phyloP scores from a whole-genome alignment of 139 green algal genomes.

The Chlorella vulgaris region DNA sequence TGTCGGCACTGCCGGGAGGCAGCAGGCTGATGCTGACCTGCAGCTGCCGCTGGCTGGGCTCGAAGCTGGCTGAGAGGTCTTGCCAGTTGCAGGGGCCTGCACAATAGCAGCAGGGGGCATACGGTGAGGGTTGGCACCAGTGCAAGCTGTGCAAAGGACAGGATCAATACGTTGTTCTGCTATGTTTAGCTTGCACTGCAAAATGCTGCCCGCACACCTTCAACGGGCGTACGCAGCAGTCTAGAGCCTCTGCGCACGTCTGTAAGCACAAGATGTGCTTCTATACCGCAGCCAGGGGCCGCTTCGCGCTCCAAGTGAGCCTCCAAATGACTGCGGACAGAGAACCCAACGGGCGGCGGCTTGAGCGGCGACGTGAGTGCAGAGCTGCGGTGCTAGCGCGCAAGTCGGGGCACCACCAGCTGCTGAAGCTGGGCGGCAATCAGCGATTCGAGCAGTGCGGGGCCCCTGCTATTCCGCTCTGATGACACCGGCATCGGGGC shows the following conservation, averaged over 20 bases:
- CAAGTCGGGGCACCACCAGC: too few species aligned
- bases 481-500: too few species aligned
- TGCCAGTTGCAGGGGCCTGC: slow-evolving; percentile 21
- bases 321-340: too few species aligned
- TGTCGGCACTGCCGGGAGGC: not conserved
- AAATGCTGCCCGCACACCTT: not conserved
- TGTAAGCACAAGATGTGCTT: not conserved
- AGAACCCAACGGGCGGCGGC: too few species aligned
- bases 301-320: not conserved
- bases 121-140: not conserved
- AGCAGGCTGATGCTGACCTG: not conserved
- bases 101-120: not conserved
- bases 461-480: too few species aligned
- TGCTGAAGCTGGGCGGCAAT: too few species aligned
- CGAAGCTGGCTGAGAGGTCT: not conserved
- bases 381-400: too few species aligned
- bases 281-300: not conserved
- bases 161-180: too few species aligned
- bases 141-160: too few species aligned
- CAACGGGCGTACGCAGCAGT: not conserved
- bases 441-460: too few species aligned
- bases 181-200: too few species aligned
- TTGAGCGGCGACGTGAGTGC: too few species aligned
- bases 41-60: not conserved
- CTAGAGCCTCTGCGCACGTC: not conserved